phyloP scores from a whole-genome alignment of 139 green algal species.

The Picochlorum sp. region DNA sequence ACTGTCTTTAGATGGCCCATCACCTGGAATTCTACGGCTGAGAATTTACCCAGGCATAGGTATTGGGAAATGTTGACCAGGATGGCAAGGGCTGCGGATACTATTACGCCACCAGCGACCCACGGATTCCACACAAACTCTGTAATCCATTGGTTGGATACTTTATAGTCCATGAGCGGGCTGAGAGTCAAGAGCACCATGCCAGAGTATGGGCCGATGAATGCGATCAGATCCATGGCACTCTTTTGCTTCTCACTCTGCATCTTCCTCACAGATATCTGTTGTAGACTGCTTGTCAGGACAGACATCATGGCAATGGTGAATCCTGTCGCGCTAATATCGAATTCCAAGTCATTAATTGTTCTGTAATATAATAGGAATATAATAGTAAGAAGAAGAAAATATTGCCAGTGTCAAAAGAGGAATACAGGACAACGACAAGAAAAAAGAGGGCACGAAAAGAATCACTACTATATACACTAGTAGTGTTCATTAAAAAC shows the following conservation, averaged over 20 bases:
- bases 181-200: constrained; percentile 52
- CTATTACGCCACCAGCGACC: constrained; percentile 37
- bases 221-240: constrained; percentile 5
- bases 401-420: no score
- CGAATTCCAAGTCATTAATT: constrained; percentile 60
- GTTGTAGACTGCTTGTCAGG: constrained; percentile 77
- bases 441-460: no score
- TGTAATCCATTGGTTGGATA: constrained; percentile 46
- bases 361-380: constrained; percentile 18
- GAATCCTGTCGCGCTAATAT: constrained; percentile 52
- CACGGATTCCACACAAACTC: constrained; percentile 43
- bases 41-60: constrained; percentile 88
- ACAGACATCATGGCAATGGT: constrained; percentile 70
- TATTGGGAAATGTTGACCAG: constrained; percentile 88
- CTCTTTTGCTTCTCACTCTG: not conserved
- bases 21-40: constrained; percentile 83
- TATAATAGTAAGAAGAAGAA: no score
- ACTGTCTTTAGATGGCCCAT: constrained; percentile 76
- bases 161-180: constrained; percentile 57
- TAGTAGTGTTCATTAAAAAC: no score
- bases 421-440: no score
- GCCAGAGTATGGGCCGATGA: constrained; percentile 32
- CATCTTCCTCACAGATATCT: constrained; percentile 75
- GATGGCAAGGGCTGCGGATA: constrained; percentile 69
- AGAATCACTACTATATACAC: no score